Evolutionary conservation across 176 grass and related monocot species (phyloP), one percentile per base, ranked within the genome.

Genomic region (Phoenix roebelenii): DNA sequence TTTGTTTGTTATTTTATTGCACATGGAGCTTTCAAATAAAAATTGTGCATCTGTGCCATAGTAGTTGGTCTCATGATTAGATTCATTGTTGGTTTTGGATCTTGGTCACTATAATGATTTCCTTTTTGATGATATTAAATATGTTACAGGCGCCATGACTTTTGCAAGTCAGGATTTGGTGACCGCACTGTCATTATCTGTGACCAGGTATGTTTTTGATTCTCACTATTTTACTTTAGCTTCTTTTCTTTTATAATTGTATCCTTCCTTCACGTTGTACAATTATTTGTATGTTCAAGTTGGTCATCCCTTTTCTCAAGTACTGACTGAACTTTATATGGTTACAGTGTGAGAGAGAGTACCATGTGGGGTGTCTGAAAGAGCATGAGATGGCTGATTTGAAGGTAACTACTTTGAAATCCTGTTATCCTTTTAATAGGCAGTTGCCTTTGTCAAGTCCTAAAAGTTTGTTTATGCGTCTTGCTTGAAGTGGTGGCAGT

Each of bases 371-470:
- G 3, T 76, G 73, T 50, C 63, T 76, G 15, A 59, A 64, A 32
- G 30, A 67, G 15, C 53, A 76, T 64, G 75, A 68, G 16, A 88
- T 92, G 87, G 87, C 84, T 68, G 93, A 97, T 65, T 72, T 97
- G 50, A 88, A 68, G 93, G 93, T 97, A 72, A 82, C 10, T 12
- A 28, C 5, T 14, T 17, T 25, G 23, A 51, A 16, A 18, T 14
- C 5, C 9, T 65, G 22, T 12, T 44, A 9, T 14, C 35, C 10
- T 44, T 44, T 44, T 44, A 12, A 44, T 44, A 12, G 35, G 35
- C 35, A 44, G 35, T 66, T 54, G 18, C 22, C 58, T 22, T 49
- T 61, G 14, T 72, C 24, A 30, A 17, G 54, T 22, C 35, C 56
- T 49, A 58, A 16, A 30, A 14, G 58, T 44, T 44, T 44, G 35